Percentiles rank a stretch among this genome's conserved stretches.
phyloP scores from a whole-genome alignment of 768 basidiomycete genomes.

The Lyophyllum shimeji region DNA sequence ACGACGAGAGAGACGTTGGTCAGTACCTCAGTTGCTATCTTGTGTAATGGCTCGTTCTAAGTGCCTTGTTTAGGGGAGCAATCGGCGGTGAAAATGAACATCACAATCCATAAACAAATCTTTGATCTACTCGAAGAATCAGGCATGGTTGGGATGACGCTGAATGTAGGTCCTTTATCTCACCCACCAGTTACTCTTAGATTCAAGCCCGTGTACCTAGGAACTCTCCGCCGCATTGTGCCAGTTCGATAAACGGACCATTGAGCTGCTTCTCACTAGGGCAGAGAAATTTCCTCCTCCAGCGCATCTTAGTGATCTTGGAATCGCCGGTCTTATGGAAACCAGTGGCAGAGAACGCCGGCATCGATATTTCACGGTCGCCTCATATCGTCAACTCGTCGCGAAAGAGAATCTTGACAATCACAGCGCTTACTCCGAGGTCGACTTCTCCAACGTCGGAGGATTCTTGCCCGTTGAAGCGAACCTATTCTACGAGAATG shows the following conservation, averaged over 20 bases:
- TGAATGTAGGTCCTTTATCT: slow-evolving; percentile 48
- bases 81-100: slow-evolving; percentile 52
- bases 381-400: slow-evolving; percentile 65
- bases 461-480: slow-evolving; percentile 49
- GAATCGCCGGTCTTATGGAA: slow-evolving; percentile 74
- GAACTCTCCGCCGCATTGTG: slow-evolving; percentile 62
- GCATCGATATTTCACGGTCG: slow-evolving; percentile 78
- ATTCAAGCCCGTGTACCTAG: slow-evolving; percentile 31
- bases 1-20: slow-evolving; percentile 33
- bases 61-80: slow-evolving; percentile 24
- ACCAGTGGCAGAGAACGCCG: slow-evolving; percentile 84
- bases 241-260: slow-evolving; percentile 76
- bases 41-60: background rate
- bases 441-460: slow-evolving; percentile 52
- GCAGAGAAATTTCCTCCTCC: slow-evolving; percentile 67
- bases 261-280: slow-evolving; percentile 77
- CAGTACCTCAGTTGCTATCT: slow-evolving; percentile 7
- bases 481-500: slow-evolving; percentile 54
- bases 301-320: slow-evolving; percentile 68
- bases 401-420: slow-evolving; percentile 65
- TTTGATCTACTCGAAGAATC: slow-evolving; percentile 70
- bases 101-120: slow-evolving; percentile 79
- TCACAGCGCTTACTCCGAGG: slow-evolving; percentile 37
- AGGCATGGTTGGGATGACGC: slow-evolving; percentile 67
- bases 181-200: background rate